These are phyloP conservation scores for Eucommia ulmoides DNA, from an alignment of 257 asterid species.

Conservation along the genomic window DNA sequence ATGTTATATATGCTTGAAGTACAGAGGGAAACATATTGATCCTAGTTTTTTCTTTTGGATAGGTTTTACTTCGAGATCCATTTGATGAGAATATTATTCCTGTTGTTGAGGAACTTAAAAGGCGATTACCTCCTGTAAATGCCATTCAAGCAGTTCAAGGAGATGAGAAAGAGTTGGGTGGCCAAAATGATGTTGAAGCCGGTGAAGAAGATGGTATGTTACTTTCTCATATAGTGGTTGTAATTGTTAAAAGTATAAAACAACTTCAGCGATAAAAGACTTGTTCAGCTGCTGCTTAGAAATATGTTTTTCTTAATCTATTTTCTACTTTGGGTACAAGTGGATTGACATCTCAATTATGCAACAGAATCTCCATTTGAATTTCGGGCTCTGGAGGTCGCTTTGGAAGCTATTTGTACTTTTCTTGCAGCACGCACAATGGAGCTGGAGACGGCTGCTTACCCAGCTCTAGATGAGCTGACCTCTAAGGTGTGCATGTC, in stretches of 20 bases:
- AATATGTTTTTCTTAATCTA: too few species aligned
- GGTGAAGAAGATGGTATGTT: constrained; percentile 78
- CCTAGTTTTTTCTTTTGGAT: not conserved
- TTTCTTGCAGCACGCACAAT: constrained; percentile 66
- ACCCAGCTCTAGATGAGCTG: constrained; percentile 88
- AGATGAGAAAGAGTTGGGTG: constrained; percentile 32
- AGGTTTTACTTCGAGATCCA: constrained; percentile 91
- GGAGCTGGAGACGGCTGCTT: constrained; percentile 84
- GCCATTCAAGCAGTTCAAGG: constrained; percentile 40
- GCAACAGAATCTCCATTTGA: constrained; percentile 78
- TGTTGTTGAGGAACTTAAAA: constrained; percentile 71
- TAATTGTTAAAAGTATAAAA: not conserved
- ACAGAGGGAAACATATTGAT: too few species aligned
- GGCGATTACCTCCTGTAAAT: constrained; percentile 44
- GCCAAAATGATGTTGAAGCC: constrained; percentile 51
- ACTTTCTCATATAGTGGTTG: not conserved
- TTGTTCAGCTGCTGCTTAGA: too few species aligned
- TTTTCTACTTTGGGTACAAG: not conserved
- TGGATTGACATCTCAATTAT: constrained; percentile 11
- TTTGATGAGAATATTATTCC: constrained; percentile 65
- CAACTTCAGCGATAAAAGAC: too few species aligned
- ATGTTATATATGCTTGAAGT: not conserved
- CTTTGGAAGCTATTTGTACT: constrained; percentile 90
- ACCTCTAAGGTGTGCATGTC: constrained; percentile 58
- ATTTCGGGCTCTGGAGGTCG: constrained; percentile 80